Conservation (phyloP, 768 basidiomycete species). For the Collybia sp. region DNA sequence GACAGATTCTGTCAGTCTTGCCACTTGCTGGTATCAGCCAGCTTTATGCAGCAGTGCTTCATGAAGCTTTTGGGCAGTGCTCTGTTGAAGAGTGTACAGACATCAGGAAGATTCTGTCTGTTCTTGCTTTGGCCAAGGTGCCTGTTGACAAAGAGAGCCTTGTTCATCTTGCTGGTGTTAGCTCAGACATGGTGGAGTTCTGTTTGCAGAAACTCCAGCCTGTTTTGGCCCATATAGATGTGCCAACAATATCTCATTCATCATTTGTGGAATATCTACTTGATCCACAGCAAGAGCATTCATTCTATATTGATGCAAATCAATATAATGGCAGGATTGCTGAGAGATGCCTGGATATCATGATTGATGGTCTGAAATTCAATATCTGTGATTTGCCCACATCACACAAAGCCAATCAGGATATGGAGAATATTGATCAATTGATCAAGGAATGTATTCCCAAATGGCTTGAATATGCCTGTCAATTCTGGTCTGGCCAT, state of each 20-base stretch:
- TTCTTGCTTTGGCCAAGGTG: not conserved
- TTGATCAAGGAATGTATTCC: no score
- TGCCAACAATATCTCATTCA: not conserved
- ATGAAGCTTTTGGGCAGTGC: not conserved
- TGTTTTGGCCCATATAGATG: not conserved
- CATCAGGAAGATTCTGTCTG: not conserved
- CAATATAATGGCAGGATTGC: not conserved
- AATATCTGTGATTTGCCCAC: no score
- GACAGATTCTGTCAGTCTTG: no score
- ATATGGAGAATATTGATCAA: no score
- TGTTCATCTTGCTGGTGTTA: not conserved
- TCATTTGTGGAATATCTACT: not conserved
- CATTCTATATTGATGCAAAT: not conserved
- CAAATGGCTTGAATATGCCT: no score
- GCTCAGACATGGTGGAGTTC: no score
- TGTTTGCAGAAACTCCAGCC: not conserved
- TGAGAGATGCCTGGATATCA: conserved; percentile 21
- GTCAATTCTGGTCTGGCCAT: no score
- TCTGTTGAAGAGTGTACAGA: not conserved
- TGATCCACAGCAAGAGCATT: not conserved
- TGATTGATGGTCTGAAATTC: conserved; percentile 24
- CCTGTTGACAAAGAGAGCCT: not conserved
- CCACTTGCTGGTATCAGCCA: not conserved
- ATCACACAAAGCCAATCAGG: no score
- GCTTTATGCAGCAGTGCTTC: not conserved